These are phyloP conservation scores for Tolypocladium ophioglossoides DNA, from an alignment of 2,329 filamentous ascomycete species.

Conservation along the genomic window DNA sequence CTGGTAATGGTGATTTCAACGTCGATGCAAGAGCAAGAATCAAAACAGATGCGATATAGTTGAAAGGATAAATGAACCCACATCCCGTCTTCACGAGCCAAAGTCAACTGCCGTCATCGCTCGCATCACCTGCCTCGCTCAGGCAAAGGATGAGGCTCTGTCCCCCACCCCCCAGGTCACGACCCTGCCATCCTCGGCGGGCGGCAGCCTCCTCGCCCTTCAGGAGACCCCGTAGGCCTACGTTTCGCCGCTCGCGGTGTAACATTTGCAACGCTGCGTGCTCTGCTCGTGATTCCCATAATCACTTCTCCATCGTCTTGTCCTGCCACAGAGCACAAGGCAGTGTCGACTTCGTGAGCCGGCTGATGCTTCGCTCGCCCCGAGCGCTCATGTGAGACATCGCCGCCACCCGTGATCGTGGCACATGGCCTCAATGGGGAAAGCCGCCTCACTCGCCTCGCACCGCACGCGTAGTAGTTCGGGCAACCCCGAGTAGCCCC, in stretches of 20 bases:
- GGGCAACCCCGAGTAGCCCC: neutral
- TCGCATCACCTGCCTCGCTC: neutral
- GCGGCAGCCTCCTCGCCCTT: neutral
- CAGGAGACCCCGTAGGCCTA: neutral
- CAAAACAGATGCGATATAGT: neutral
- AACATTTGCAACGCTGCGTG: neutral
- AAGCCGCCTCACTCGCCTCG: neutral
- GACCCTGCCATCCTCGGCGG: neutral
- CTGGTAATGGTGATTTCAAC: neutral
- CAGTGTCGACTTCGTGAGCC: neutral
- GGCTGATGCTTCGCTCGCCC: neutral
- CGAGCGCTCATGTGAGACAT: slow-evolving; percentile 4
- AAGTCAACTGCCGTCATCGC: neutral
- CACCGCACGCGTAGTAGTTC: neutral
- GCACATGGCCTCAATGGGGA: slow-evolving; percentile 4
- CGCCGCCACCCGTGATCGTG: slow-evolving; percentile 7
- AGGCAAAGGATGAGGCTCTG: neutral
- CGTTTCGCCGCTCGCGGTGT: neutral
- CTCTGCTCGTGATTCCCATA: neutral
- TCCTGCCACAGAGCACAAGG: neutral
- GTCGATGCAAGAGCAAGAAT: neutral
- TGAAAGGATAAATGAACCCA: neutral
- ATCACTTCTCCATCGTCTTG: neutral
- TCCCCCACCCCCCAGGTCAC: neutral
- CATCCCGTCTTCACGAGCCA: neutral